phyloP scores from a whole-genome alignment of 2,329 filamentous ascomycete species.

The Corynespora cassiicola region DNA sequence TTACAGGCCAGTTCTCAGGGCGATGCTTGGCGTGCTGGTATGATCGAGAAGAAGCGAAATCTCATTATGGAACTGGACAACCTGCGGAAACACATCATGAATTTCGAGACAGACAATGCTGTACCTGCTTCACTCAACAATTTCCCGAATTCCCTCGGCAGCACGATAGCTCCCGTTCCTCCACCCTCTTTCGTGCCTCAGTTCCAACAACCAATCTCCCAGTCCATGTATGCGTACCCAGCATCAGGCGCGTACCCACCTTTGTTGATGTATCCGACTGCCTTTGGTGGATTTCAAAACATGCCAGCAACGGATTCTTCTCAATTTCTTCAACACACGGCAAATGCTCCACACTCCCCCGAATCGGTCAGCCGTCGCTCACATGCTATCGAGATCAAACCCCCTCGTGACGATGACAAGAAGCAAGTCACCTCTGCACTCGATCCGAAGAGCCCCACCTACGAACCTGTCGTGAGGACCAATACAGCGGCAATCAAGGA shows the following conservation, averaged over 20 bases:
- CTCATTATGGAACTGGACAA: constrained; percentile 44
- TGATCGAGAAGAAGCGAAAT: constrained; percentile 44
- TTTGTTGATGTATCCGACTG: constrained; percentile 35
- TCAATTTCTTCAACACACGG: constrained; percentile 24
- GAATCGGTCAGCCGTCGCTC: constrained; percentile 45
- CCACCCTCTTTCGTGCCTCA: constrained; percentile 27
- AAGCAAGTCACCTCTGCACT: constrained; percentile 32
- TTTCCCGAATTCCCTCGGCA: constrained; percentile 14
- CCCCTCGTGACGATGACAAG: constrained; percentile 36
- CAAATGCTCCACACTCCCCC: constrained; percentile 29
- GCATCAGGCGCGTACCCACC: constrained; percentile 26
- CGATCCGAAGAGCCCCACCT: constrained; percentile 50
- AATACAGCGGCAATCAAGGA: constrained; percentile 13
- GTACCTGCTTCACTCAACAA: constrained; percentile 11
- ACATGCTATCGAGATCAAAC: constrained; percentile 49
- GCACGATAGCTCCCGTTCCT: constrained; percentile 9
- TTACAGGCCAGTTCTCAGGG: constrained; percentile 39
- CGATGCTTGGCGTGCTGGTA: constrained; percentile 37
- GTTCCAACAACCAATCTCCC: constrained; percentile 31
- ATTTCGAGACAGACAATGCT: constrained; percentile 27
- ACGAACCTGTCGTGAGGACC: constrained; percentile 38
- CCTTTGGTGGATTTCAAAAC: constrained; percentile 24
- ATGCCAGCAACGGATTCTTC: constrained; percentile 26
- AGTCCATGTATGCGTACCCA: constrained; percentile 30
- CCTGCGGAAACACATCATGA: constrained; percentile 41